Percentiles rank a stretch among this genome's conserved stretches.
Conservation (phyloP, 2,329 filamentous ascomycete species). For the Sarocladium brachiariae region DNA sequence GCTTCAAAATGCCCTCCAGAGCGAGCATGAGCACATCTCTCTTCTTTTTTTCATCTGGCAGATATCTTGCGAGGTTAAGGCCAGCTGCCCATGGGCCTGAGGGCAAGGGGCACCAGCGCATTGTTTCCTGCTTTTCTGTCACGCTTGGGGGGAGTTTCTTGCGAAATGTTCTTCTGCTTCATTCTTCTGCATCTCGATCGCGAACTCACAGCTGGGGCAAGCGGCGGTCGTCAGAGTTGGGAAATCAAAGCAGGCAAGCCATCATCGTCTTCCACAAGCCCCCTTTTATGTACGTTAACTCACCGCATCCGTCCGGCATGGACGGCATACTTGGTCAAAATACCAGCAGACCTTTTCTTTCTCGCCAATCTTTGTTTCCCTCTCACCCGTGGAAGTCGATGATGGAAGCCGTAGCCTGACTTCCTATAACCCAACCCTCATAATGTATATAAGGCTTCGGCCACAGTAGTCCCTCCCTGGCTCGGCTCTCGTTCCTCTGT, state of each 20-base stretch:
- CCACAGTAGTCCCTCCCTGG: conserved; percentile 13
- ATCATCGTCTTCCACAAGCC: conserved; percentile 62
- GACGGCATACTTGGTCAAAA: conserved; percentile 33
- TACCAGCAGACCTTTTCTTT: conserved; percentile 31
- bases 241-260: conserved; percentile 49
- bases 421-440: conserved; percentile 18
- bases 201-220: background rate
- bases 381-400: conserved; percentile 50
- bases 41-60: conserved; percentile 28
- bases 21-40: conserved; percentile 20
- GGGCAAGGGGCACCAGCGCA: background rate
- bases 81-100: conserved; percentile 18
- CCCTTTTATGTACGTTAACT: conserved; percentile 61
- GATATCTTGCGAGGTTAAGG: conserved; percentile 22
- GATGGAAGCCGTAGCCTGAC: conserved; percentile 52
- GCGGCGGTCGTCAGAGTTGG: conserved; percentile 6
- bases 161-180: background rate
- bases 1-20: conserved; percentile 13
- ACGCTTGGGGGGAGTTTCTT: conserved; percentile 2
- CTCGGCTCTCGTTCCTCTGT: conserved; percentile 21
- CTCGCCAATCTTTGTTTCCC: conserved; percentile 28
- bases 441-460: conserved; percentile 35
- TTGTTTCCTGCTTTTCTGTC: conserved; percentile 18
- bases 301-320: conserved; percentile 25
- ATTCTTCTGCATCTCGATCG: conserved; percentile 7